Evolutionary conservation across 108 stramenopile species (phyloP).

Genomic region (Conticribra weissflogii): DNA sequence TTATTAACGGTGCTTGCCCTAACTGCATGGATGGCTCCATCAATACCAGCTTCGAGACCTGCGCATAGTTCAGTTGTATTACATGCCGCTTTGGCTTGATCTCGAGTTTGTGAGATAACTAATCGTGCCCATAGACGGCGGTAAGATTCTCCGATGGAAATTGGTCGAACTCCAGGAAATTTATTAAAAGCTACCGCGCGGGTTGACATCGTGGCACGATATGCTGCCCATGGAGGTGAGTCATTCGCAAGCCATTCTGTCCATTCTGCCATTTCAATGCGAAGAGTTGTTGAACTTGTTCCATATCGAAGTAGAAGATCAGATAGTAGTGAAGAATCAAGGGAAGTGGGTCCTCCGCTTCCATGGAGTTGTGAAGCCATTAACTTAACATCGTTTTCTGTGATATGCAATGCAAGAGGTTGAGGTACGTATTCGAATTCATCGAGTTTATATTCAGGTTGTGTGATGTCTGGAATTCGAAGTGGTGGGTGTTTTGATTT

Average conservation of each 20-base stretch:
- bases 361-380: neutral
- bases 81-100: slow-evolving; percentile 21
- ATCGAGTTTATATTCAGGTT: no score
- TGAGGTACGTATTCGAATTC: no score
- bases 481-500: no score
- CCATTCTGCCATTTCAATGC: slow-evolving; percentile 12
- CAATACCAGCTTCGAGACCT: no score
- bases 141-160: slow-evolving; percentile 35
- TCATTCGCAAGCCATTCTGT: slow-evolving; percentile 7
- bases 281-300: neutral
- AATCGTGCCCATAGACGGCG: slow-evolving; percentile 30
- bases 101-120: neutral
- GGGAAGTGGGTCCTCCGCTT: neutral
- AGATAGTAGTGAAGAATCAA: neutral
- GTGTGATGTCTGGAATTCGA: no score
- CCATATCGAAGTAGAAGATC: neutral
- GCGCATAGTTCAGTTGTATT: no score
- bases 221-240: slow-evolving; percentile 17
- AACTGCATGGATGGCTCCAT: no score
- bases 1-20: no score
- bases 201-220: slow-evolving; percentile 18
- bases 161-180: slow-evolving; percentile 41
- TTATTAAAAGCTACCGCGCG: slow-evolving; percentile 53
- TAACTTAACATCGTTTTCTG: no score
- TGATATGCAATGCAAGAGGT: no score